Conservation (phyloP, 768 basidiomycete genomes). For the Dacryopinax primogenitus region DNA sequence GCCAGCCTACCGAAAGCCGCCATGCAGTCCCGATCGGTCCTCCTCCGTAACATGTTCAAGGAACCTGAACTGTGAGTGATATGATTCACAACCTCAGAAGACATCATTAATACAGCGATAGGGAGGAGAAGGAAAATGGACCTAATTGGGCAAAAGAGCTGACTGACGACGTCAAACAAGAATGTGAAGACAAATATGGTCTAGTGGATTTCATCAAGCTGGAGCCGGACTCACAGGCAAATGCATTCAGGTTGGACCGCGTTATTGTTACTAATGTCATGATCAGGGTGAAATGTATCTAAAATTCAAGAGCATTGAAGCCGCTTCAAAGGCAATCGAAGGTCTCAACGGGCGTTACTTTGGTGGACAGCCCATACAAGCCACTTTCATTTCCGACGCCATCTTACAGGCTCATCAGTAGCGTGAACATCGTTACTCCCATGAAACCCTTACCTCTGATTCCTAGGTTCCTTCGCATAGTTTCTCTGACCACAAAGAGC, state of each 20-base stretch:
- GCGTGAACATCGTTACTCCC: not conserved
- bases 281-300: conserved; percentile 90
- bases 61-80: conserved; percentile 78
- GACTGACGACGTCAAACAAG: conserved; percentile 88
- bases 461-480: not conserved
- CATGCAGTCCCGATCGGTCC: conserved; percentile 78
- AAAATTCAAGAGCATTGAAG: conserved; percentile 69
- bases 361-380: conserved; percentile 78
- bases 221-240: conserved; percentile 83
- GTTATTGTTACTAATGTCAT: not conserved
- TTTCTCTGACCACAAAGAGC: not conserved
- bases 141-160: conserved; percentile 94
- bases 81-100: not conserved
- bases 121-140: conserved; percentile 66
- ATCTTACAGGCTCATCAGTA: conserved; percentile 70
- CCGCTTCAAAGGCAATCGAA: conserved; percentile 71
- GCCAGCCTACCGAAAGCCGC: conserved; percentile 22
- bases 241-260: conserved; percentile 17
- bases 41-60: conserved; percentile 85
- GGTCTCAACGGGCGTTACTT: conserved; percentile 96
- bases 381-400: conserved; percentile 80
- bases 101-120: not conserved
- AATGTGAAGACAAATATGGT: conserved; percentile 87
- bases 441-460: not conserved
- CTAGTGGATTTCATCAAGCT: conserved; percentile 76